Evolutionary conservation across 2,329 filamentous ascomycete species (phyloP).

Genomic region (Verticillium dahliae): DNA sequence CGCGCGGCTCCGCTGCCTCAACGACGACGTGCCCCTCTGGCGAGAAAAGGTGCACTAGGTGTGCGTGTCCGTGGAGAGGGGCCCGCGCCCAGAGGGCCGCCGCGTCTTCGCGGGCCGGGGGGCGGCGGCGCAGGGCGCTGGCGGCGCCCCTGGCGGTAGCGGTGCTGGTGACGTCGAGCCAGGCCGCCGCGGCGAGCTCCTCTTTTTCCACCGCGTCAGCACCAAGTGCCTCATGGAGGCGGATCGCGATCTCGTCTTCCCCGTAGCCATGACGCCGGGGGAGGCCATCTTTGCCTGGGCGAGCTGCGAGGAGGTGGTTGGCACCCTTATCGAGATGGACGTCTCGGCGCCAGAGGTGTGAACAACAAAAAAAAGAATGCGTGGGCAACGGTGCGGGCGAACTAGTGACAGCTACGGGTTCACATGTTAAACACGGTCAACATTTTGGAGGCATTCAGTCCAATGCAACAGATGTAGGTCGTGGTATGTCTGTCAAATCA

Average conservation of each 20-base stretch:
- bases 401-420: too few species aligned
- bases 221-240: slow-evolving; percentile 53
- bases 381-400: too few species aligned
- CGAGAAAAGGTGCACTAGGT: slow-evolving; percentile 58
- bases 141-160: background rate
- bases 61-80: slow-evolving; percentile 66
- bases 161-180: background rate
- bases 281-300: slow-evolving; percentile 60
- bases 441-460: slow-evolving; percentile 27
- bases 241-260: slow-evolving; percentile 49
- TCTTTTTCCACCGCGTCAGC: slow-evolving; percentile 62
- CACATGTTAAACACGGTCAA: too few species aligned
- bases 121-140: background rate
- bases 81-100: background rate
- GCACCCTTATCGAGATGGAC: slow-evolving; percentile 34
- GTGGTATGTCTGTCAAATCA: background rate
- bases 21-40: slow-evolving; percentile 57
- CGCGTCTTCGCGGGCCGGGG: background rate
- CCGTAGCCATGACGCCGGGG: slow-evolving; percentile 42
- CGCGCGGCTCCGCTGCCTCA: slow-evolving; percentile 64
- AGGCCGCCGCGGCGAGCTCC: slow-evolving; percentile 46
- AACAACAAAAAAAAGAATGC: background rate
- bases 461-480: slow-evolving; percentile 49
- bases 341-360: background rate
- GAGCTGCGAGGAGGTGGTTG: slow-evolving; percentile 80